Evolutionary conservation across 768 basidiomycete species (phyloP), one percentile per base, ranked within the genome.

Genomic region (Auriscalpium orientale): DNA sequence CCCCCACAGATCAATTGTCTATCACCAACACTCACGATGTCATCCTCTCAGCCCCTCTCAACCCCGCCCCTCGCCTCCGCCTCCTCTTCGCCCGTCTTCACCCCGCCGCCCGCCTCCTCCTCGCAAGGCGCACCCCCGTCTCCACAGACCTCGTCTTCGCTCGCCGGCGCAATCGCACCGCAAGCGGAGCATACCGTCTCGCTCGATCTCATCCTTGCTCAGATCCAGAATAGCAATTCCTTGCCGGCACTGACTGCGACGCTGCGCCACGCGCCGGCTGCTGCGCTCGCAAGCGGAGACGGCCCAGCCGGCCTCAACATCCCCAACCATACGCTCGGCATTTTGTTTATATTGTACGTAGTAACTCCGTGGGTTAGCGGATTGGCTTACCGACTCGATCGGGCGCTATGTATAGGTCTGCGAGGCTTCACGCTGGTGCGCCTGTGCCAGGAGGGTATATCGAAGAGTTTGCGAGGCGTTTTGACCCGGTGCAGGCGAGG

Each of bases 401-500:
- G 22, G n/a, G n/a, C n/a, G n/a, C n/a, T n/a, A n/a, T n/a, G n/a
- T n/a, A 33, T 34, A 53, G 52, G 37, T 53, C 52, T n/a, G 52
- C 52, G 40, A 20, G 52, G 52, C 43, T 53, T 38, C 10, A 33
- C 18, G 43, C n/a, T 10, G 21, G 40, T n/a, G 33, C 37, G 51
- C 40, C 37, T 37, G 51, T 53, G 43, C 51, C 51, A 16, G 20
- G 13, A 22, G 43, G 13, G 20, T 53, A 44, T 43, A 44, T 44
- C 20, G 51, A 53, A 45, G 66, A 74, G 11, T 93, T 92, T 66
- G 89, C 87, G 63, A 69, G 67, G 7, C 59, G 60, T n/a, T 90
- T 91, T 57, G 71, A 75, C 45, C 79, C 85, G 0, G 79, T 80
- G 49, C 81, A 85, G 33, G 85, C 85, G 33, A 75, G 87, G 28